phyloP scores from a whole-genome alignment of 768 basidiomycete genomes.

The Termitomyces sp. region DNA sequence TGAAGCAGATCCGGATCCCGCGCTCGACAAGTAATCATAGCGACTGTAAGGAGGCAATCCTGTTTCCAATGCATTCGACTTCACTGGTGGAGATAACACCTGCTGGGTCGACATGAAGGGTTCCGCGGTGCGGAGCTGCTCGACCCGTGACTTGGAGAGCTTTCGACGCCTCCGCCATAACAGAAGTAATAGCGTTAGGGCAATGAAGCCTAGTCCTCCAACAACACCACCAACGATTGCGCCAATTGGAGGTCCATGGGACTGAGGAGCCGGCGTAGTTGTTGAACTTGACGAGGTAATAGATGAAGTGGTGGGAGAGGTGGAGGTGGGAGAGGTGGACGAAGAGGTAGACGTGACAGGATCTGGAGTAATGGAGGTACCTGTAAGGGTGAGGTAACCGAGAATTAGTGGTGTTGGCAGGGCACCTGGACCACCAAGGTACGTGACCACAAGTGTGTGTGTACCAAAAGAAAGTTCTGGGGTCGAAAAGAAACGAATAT shows the following conservation, averaged over 20 bases:
- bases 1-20: no score
- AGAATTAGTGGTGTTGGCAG: not conserved
- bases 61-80: not conserved
- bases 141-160: not conserved
- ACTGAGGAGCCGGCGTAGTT: not conserved
- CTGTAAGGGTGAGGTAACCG: not conserved
- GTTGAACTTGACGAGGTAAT: not conserved
- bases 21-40: no score
- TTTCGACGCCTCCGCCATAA: not conserved
- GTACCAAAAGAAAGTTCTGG: not conserved
- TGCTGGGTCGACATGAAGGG: not conserved
- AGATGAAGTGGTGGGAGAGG: not conserved
- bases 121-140: not conserved
- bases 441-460: not conserved
- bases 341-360: not conserved
- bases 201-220: not conserved
- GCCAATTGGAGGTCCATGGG: not conserved
- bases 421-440: not conserved
- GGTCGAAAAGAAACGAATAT: not conserved
- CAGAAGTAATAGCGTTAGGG: not conserved
- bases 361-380: not conserved
- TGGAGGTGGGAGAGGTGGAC: not conserved
- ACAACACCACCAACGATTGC: conserved; percentile 1
- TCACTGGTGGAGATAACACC: not conserved
- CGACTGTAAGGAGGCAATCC: not conserved